Base-by-base conservation (phyloP, 179 eudicot genomes). In the Corrigiola litoralis region DNA sequence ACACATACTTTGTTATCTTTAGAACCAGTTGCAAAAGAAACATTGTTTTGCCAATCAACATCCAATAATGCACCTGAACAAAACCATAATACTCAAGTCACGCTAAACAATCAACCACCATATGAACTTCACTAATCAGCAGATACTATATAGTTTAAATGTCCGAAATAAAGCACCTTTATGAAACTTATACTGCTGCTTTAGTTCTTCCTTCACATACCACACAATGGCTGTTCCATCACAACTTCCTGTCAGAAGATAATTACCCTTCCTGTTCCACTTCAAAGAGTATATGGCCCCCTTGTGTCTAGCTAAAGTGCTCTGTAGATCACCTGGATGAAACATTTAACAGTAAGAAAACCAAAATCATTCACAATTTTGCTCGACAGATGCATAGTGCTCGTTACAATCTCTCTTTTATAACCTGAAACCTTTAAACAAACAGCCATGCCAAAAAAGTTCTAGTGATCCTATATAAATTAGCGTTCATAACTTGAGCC, bases 251-350 rank as follows among this genome's bases (percentile, higher is more conserved):
- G 89, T 89, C 17, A 91, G 87, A 74, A 91, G 87, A 76, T 81
- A 87, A 71, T 91, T 94, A 14, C 97, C 96, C 75, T 83, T 91
- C 81, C 79, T 91, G 77, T 89, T 89, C 97, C 96, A 91, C 74
- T 89, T 91, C 73, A 91, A 72, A 42, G 97, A 89, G 77, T 86
- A 89, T 51, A 91, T 85, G 45, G 97, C 96, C 32, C 96, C 96
- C 65, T 85, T 91, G 79, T 91, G 96, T 69, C 81, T 91, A 58
- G 70, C 79, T 56, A 91, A 71, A 21, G 86, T 89, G 73, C 78
- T 79, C 58, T 81, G 77, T 76, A 92, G 73, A 60, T 89, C 88
- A 72, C 98, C 96, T 92, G 77, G 16, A 61, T 17, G 58, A 16
- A 63, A 61, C 21, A 28, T n/a, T 36, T 12, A 10, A 49, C 21